A percentile compares a stretch with the other conserved stretches of the same genome.
Evolutionary conservation across 2,329 filamentous ascomycete genomes (phyloP).

Genomic region (Helotiales sp.): DNA sequence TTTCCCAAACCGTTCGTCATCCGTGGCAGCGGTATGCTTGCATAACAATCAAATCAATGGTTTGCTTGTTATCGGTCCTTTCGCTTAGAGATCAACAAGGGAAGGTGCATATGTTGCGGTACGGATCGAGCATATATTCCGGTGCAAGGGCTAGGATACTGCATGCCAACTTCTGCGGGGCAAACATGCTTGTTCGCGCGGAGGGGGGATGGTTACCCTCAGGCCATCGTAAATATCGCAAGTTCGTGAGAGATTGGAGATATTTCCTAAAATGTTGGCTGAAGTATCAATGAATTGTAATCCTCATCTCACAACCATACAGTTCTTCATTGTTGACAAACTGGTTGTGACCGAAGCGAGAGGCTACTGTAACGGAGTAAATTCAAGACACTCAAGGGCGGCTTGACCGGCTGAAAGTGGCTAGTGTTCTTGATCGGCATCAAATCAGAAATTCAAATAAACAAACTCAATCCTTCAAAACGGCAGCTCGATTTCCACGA

Average conservation of each 20-base stretch:
- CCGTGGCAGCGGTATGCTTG: neutral
- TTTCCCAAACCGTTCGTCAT: too few species aligned
- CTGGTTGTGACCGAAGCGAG: neutral
- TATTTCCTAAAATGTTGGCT: too few species aligned
- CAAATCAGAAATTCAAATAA: neutral
- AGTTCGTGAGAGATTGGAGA: too few species aligned
- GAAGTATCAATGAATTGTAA: too few species aligned
- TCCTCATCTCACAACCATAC: too few species aligned
- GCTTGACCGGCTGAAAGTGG: neutral
- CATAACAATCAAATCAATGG: neutral
- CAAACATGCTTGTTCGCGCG: neutral
- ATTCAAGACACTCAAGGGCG: neutral
- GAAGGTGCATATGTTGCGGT: neutral
- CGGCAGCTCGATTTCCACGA: neutral
- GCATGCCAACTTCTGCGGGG: neutral
- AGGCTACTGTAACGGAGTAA: too few species aligned
- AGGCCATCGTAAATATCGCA: neutral
- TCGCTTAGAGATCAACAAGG: constrained; percentile 14
- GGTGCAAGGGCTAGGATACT: neutral
- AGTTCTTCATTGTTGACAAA: neutral
- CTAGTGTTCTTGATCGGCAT: neutral
- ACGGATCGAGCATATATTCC: neutral
- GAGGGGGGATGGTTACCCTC: neutral
- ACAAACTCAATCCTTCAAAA: neutral
- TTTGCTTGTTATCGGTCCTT: neutral